Base-by-base conservation (phyloP, 1,139 yeast genomes). In the Hansenula anomala region DNA sequence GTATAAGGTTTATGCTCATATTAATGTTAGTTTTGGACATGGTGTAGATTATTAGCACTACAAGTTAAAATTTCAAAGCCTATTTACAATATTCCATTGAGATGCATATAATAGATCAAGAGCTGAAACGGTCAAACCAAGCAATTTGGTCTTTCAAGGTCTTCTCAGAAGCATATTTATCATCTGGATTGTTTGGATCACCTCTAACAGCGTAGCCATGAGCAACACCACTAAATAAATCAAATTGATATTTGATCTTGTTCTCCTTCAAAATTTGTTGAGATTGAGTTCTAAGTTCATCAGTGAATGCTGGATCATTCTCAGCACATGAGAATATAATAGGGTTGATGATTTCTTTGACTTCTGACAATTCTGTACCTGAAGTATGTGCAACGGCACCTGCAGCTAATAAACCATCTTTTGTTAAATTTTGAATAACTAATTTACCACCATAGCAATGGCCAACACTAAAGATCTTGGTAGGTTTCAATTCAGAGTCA, bases 171-270 rank as follows among this genome's bases (percentile, higher is more conserved):
- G 95, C 89, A 49, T 77, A 80, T 54, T 65, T 70, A 42, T 72
- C 74, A 36, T 53, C 55, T 11, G 85, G 83, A 44, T 65, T 63
- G 17, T 66, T 48, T 26, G 71, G 45, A 57, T 88, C 95, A 40
- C 92, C 95, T 61, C 81, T 80, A 32, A 75, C 78, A 19, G 92
- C 73, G 56, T 65, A 87, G 2, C 95, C 95, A 56, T 87, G 95
- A 3, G 56, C 33, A 17, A 73, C 80, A 36, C 81, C 80, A 23
- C 80, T 60, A 55, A 73, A 78, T 38, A 83, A 59, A 40, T 77
- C 75, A 28, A 80, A 56, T 57, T 73, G 75, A 66, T 74, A 86
- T 36, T 63, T 62, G 26, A 69, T 71, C 43, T 68, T 63, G 33
- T 63, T 59, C 44, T 66, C 70, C 38, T 60, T 58, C 53, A 86